phyloP scores from a whole-genome alignment of 139 green algal genomes.

The Picochlorum sp. region DNA sequence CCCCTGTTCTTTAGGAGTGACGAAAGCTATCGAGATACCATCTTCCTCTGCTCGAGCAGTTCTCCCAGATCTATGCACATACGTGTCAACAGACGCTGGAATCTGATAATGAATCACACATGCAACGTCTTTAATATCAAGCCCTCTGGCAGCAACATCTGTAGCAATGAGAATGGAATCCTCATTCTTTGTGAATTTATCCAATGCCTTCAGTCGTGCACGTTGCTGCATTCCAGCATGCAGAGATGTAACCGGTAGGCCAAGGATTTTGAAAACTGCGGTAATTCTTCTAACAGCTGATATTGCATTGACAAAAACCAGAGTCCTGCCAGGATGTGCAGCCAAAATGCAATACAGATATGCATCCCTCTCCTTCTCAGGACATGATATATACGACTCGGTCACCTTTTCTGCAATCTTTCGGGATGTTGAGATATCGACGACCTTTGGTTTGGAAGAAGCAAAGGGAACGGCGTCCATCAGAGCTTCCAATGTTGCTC shows the following conservation, averaged over 20 bases:
- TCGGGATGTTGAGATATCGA: constrained; percentile 64
- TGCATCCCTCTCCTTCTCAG: constrained; percentile 63
- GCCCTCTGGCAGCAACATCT: constrained; percentile 90
- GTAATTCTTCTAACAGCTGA: constrained; percentile 59
- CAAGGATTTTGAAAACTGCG: constrained; percentile 75
- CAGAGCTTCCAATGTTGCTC: constrained; percentile 55
- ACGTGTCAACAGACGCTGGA: constrained; percentile 77
- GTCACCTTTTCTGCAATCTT: constrained; percentile 46
- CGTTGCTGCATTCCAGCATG: constrained; percentile 86
- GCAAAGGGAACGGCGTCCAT: constrained; percentile 70
- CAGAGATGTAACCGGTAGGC: constrained; percentile 48
- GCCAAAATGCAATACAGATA: constrained; percentile 83
- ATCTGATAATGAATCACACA: constrained; percentile 93
- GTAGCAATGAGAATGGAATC: constrained; percentile 83
- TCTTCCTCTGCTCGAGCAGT: constrained; percentile 70
- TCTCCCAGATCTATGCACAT: constrained; percentile 89
- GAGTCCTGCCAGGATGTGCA: constrained; percentile 66
- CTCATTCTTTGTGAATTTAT: constrained; percentile 71
- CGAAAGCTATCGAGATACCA: constrained; percentile 66
- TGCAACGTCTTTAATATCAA: constrained; percentile 76
- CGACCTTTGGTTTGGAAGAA: constrained; percentile 46
- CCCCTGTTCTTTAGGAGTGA: constrained; percentile 61
- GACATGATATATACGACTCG: constrained; percentile 51
- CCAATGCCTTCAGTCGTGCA: constrained; percentile 85
- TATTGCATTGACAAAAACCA: constrained; percentile 94